Base-by-base conservation (phyloP, 192 early-diverging fungal species). In the Backusella westeae region DNA sequence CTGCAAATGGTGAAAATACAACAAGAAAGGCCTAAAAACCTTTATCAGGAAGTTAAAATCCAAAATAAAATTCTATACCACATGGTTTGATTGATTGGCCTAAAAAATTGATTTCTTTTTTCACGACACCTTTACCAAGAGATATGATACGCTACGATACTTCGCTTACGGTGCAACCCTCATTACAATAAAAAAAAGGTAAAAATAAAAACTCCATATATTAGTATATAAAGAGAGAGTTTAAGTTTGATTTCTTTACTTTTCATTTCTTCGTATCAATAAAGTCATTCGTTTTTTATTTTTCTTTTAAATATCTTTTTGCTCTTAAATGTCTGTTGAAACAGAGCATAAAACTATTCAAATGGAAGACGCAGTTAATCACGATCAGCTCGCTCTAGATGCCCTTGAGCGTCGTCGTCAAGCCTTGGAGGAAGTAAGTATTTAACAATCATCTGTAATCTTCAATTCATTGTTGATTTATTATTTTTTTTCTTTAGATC, bases 401-500 rank as follows among this genome's bases (percentile, higher is more conserved):
- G 69, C 69, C 6, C 39, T 70, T 21, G 74, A 78, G 26, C 77
- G 77, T 23, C 67, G 77, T 23, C 70, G 77, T 38, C n/a, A 42
- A 35, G 77, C 77, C n/a, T 65, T 78, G 26, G 77, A 73, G 52
- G 77, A 78, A 36, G 77, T 78, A 73, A 72, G 41, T 75, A 34
- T 32, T 59, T 52, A 72, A 26, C 7, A 23, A 21, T 65, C 21
- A 38, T 10, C 65, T 23, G 9, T 74, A 21, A 1, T 38, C 19
- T 67, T 63, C 42, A 34, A 21, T 66, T 46, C 1, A 21, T 67
- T 42, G 14, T 10, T 23, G 9, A 14, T 49, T 12, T 26, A 59
- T 26, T 59, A 59, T 63, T 46, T 38, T 56, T 19, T 69, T 26
- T 17, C 21, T n/a, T n/a, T 77, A 83, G 86, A 89, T 89, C 67